phyloP scores from a whole-genome alignment of 1,284 basidiomycete species.

The Mycena sp. region DNA sequence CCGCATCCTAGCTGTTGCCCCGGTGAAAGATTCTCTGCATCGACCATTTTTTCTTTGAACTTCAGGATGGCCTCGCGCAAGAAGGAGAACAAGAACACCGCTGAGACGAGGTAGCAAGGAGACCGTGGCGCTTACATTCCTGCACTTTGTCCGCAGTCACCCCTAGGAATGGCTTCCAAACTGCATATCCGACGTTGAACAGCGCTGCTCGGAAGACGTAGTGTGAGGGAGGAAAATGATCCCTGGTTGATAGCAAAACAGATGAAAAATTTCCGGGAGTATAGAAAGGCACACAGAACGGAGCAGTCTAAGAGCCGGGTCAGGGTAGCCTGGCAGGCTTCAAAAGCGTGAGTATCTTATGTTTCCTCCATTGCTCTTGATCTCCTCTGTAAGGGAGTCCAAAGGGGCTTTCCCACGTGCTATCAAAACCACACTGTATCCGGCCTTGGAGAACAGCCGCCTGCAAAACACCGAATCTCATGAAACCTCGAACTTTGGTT shows the following conservation, averaged over 20 bases:
- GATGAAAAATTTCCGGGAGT: conserved; percentile 58
- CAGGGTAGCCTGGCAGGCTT: too few species aligned
- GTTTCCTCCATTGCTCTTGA: conserved; percentile 66
- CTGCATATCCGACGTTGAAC: conserved; percentile 67
- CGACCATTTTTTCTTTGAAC: conserved; percentile 67
- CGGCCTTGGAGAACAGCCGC: conserved; percentile 68
- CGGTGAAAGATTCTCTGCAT: conserved; percentile 66
- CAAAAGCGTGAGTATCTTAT: conserved; percentile 46
- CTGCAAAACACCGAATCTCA: conserved; percentile 45
- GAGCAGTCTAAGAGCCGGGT: conserved; percentile 54
- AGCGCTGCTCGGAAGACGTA: conserved; percentile 70
- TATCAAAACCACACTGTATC: conserved; percentile 76
- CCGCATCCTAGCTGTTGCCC: conserved; percentile 74
- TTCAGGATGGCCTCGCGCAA: conserved; percentile 67
- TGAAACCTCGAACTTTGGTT: background rate
- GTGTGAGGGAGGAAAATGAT: conserved; percentile 57
- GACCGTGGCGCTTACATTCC: conserved; percentile 11
- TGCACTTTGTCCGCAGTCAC: conserved; percentile 68
- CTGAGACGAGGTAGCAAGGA: background rate
- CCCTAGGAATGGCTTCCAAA: conserved; percentile 76
- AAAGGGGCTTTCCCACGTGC: conserved; percentile 66
- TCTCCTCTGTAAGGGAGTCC: conserved; percentile 61
- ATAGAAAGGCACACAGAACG: conserved; percentile 70
- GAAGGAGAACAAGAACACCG: conserved; percentile 60
- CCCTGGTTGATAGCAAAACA: conserved; percentile 63